Evolutionary conservation across 2,329 filamentous ascomycete species (phyloP), one percentile per base, ranked within the genome.

Genomic region (Venturia oleaginea): DNA sequence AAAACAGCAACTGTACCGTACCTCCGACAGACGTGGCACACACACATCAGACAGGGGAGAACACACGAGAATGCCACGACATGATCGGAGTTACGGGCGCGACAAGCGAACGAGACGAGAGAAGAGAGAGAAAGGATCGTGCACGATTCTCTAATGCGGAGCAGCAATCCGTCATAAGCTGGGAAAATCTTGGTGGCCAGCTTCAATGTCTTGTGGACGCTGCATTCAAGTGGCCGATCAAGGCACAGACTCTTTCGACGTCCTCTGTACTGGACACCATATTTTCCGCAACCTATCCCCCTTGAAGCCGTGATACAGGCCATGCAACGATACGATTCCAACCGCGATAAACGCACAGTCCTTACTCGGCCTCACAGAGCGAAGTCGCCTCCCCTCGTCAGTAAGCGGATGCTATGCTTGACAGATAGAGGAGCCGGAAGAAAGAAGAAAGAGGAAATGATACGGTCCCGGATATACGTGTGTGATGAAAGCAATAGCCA

Each of bases 1-100:
- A 77, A 84, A 91, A 71, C 87, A 91, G 68, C 67, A 68, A 48
- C 37, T 64, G 32, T 65, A 65, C 27, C 43, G 64, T 8, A 38
- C 59, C 11, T 62, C 57, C 8, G 64, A 65, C 24, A 59, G 64
- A 34, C n/a, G 59, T 17, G 64, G 64, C 11, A 65, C 57, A 27
- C 59, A 65, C 42, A 65, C 34, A 19, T 62, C 63, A 32, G 63
- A 64, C 32, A 40, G 51, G 27, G 63, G 55, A 34, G 42, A 51
- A 15, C 42, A 32, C 37, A 43, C 37, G 43, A 48, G 46, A 19
- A 59, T 55, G 46, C 62, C 60, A 46, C 60, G 62, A 38, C 40
- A 55, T 19, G 62, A 63, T n/a, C 30, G 62, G 24, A 43, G 13
- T 30, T 63, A 63, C 24, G 32, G 24, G n/a, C 43, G 46, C 24